Evolutionary conservation across 2,329 filamentous ascomycete species (phyloP), one percentile per base, ranked within the genome.

Genomic region (Plectosphaerella plurivora): DNA sequence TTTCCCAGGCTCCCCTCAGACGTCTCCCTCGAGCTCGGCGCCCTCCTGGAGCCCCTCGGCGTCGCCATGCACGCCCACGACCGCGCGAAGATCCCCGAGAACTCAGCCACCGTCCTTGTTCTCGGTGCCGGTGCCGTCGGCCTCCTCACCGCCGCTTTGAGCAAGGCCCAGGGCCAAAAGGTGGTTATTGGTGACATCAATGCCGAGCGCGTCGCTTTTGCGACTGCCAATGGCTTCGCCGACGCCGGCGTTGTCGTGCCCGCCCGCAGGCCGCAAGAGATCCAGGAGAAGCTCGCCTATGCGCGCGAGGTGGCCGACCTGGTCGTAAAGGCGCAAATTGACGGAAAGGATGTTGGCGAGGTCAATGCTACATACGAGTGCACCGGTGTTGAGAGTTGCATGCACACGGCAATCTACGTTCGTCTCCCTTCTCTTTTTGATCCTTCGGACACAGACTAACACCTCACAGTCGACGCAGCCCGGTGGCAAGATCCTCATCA

Each of bases 301-400:
- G 78, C 78, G 8, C 73, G 74, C 56, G 70, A 73, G 37, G 71
- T 81, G 2, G 77, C 82, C 1, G 68, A 66, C 50, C 61, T 68
- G 53, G 68, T 78, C 49, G 72, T 69, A 59, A 60, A 59, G 33
- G 66, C 68, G 1, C 56, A 59, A 35, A 64, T 71, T 2, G 61
- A 63, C 1, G 73, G 72, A 9, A 63, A 72, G 57, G 74, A 78
- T 12, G 76, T 88, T 54, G 82, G 73, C 0, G 84, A 89, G 62
- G 79, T 88, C 0, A 79, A 83, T 49, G 81, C 82, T 2, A 86
- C 87, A 3, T 91, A 88, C 62, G 88, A 92, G 70, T 91, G 88
- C 64, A 92, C 89, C 0, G 89, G 89, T 9, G 88, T 91, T 20
- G 87, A 89, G 63, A 81, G 83, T 0, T 92, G 88, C 61, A 75